phyloP scores from a whole-genome alignment of 2,329 filamentous ascomycete species.

The Aspergillus fijiensis region DNA sequence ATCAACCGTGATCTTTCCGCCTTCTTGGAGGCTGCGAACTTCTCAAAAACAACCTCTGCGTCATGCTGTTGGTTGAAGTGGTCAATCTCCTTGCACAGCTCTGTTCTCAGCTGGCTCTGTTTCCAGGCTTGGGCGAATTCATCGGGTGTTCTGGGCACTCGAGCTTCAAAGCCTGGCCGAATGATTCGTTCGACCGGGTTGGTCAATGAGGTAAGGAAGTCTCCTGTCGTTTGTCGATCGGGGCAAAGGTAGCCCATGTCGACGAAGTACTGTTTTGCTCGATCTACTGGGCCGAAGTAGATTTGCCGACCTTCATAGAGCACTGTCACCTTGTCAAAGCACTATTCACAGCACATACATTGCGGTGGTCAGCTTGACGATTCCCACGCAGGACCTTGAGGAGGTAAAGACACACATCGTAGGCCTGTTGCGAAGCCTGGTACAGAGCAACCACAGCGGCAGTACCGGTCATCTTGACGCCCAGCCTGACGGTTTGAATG shows the following conservation, averaged over 20 bases:
- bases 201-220: conserved; percentile 4
- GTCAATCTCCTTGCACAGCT: conserved; percentile 9
- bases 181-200: conserved; percentile 35
- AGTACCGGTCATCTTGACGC: too few species aligned
- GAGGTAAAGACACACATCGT: too few species aligned
- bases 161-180: conserved; percentile 4
- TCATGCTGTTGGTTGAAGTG: conserved; percentile 1
- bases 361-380: too few species aligned
- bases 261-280: too few species aligned
- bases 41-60: conserved; percentile 27
- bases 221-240: background rate
- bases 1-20: conserved; percentile 1
- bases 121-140: conserved; percentile 62
- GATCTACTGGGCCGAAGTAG: too few species aligned
- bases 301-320: too few species aligned
- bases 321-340: too few species aligned
- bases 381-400: too few species aligned
- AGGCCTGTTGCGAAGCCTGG: too few species aligned
- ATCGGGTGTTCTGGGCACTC: conserved; percentile 61
- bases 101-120: conserved; percentile 35
- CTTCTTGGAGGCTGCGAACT: conserved; percentile 17
- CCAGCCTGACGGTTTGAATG: conserved; percentile 34
- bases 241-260: too few species aligned
- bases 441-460: too few species aligned
- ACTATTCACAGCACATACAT: too few species aligned